Base-by-base conservation (phyloP, 2,329 filamentous ascomycete species). In the Diaporthe sp. region DNA sequence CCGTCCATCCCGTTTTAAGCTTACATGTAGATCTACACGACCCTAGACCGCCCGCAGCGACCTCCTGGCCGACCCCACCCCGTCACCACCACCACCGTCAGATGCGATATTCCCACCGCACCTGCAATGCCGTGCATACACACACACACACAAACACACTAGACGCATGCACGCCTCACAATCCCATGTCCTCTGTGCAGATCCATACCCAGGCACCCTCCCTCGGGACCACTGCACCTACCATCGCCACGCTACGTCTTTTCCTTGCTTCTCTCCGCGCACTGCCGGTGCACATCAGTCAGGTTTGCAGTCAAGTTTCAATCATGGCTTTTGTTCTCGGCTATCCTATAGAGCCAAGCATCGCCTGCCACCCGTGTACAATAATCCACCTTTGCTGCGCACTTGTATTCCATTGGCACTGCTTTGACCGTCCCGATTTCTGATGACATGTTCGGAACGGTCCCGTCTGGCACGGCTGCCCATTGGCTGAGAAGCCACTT, bases 1-100 rank as follows among this genome's bases (percentile, higher is more conserved):
- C 42, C 8, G 35, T 32, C 53, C 68, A 70, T 70, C 68, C 68
- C 68, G 68, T 56, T 58, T 59, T 70, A 70, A 70, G 68, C 68
- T 70, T 59, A 70, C 47, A 27, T n/a, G n/a, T 39, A 17, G 44
- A 50, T 50, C 44, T 25, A 50, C 44, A 50, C 22, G 13, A 50
- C 44, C 22, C 44, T 68, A n/a, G 63, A 32, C 44, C 50, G 27
- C 27, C 56, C 51, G n/a, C n/a, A n/a, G n/a, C n/a, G n/a, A n/a
- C n/a, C n/a, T n/a, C n/a, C n/a, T n/a, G 68, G 32, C 66, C 63
- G 56, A 32, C 68, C 39, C 70, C 59, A 71, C 65, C 37, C 58
- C 17, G 7, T 6, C 19, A 25, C 22, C 56, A 37, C 56, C 58
- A 61, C 37, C 58, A 59, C 25, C 19, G 47, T 17, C 5, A 47